Base-by-base conservation (phyloP, 441 rosid species). In the Heliophila coronopifolia region DNA sequence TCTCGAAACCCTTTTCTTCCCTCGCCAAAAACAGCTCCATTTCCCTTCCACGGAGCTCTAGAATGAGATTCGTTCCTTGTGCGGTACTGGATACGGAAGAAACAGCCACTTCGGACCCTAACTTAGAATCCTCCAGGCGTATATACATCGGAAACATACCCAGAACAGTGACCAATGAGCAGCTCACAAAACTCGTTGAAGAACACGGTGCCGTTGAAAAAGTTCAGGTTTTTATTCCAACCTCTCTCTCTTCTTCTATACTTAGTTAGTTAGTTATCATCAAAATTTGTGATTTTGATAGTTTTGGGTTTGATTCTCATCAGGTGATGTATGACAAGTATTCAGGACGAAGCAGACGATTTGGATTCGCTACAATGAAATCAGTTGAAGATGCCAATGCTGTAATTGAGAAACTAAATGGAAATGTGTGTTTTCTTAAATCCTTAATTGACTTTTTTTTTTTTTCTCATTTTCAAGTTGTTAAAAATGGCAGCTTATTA, bases 241-340 rank as follows among this genome's bases (percentile, higher is more conserved):
- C 40, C 3, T 30, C 19, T 35, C 2, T 4, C 23, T 26, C 41
- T 19, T n/a, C 19, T 15, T 22, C 32, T 38, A 8, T 32, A 12
- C 1, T 16, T 53, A 13, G 4, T 24, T 15, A 16, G n/a, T 19
- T 45, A 10, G 4, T 36, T 17, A n/a, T 35, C 34, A 17, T 24
- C 12, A 28, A 50, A n/a, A 2, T 22, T 42, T 12, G 9, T 54
- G 13, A 15, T 28, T 67, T 44, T 13, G n/a, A 22, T 36, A 37
- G 12, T 32, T 32, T 6, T 4, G 28, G 27, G n/a, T 28, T 40
- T n/a, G 9, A 26, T 5, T 13, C 6, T 19, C 16, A 11, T 33
- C 36, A 86, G 96, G 96, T 86, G 35, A 86, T 86, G 84, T 80
- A 77, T 75, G 96, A 86, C 61, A 91, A 84, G 68, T 82, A 86